Base-by-base conservation (phyloP, 73 alveolate genomes). In the Loxodes magnus region DNA sequence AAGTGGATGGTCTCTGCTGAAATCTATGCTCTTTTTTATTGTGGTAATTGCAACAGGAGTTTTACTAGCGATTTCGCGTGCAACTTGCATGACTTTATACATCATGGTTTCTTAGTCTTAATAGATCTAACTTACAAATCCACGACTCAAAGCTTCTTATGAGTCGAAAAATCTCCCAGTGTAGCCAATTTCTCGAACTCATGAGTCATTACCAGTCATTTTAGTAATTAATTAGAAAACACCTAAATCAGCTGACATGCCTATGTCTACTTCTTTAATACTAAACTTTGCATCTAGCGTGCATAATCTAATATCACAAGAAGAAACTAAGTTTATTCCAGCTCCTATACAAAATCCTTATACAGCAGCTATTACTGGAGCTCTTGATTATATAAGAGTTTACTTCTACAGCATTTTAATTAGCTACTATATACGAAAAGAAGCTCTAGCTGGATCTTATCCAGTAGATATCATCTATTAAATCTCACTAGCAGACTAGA, bases 231-330 rank as follows among this genome's bases (percentile, higher is more conserved):
- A 49, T 51, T 79, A 59, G 3, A 74, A 53, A 4, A 84, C 65
- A 15, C 93, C 93, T 0, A 74, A 29, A 31, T 81, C 94, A 16
- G 94, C 79, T 36, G 82, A 71, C 58, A 76, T 67, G 19, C 94
- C 94, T 29, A 75, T 75, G 36, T 74, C 88, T 26, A 81, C 59
- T 70, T 81, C 94, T 56, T 62, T 75, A 26, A 81, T 62, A 10
- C 82, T 21, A 51, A 81, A 66, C 21, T 58, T 62, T 2, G 94
- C 79, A 27, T 76, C 90, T 60, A 69, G 59, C 4, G 88, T 24
- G 42, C 88, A 77, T 38, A 51, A 48, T 57, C 95, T 43, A 3
- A 82, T 82, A 41, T 82, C 95, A 14, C 82, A 66, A n/a, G 95
- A 75, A 15, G 85, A 35, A 19, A 71, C 23, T 6, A 82, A 43